Evolutionary conservation across 768 basidiomycete genomes (phyloP), one percentile per base, ranked within the genome.

Genomic region (Suillus fuscotomentosus): DNA sequence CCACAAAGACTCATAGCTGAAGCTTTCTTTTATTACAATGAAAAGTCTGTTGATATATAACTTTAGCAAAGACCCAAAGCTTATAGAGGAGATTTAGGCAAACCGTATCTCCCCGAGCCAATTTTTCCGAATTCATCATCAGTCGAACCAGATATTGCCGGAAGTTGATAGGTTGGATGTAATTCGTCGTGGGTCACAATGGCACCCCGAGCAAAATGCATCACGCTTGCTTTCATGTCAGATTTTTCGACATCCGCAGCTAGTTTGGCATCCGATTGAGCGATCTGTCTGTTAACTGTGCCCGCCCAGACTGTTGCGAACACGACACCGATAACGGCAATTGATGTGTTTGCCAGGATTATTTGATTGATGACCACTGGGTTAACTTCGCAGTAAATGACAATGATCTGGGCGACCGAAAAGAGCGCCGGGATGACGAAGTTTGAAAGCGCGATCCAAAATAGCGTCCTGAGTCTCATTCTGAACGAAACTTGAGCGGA

Each of bases 261-360:
- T 14, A 20, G 20, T n/a, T 36, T 10, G 10, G 41, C 60, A 11
- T 36, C n/a, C 24, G 38, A 36, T 8, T 43, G 24, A 42, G 41
- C 47, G 3, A 64, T 50, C 43, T 48, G 53, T n/a, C 22, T 50
- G 24, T 64, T 61, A 9, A 60, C 57, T 14, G 63, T 51, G 41
- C 70, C 71, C 2, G 68, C 64, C 76, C 76, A 77, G 15, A 76
- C 71, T 13, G 73, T 77, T 2, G 76, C 76, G 36, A 76, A 75
- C 11, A 72, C 75, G 54, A 73, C 75, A 41, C 75, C 77, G 24
- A 74, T 71, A 41, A 76, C 72, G 20, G 76, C 71, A 14, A 77
- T 61, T 67, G 71, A 73, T 24, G 66, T 70, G 66, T 77, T 77
- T 17, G 69, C 69, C 38, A 74, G 68, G 1, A 75, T 47, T 63